Evolutionary conservation across 169 alveolate genomes (phyloP), one percentile per base, ranked within the genome.

Genomic region (Eimeria praecox): DNA sequence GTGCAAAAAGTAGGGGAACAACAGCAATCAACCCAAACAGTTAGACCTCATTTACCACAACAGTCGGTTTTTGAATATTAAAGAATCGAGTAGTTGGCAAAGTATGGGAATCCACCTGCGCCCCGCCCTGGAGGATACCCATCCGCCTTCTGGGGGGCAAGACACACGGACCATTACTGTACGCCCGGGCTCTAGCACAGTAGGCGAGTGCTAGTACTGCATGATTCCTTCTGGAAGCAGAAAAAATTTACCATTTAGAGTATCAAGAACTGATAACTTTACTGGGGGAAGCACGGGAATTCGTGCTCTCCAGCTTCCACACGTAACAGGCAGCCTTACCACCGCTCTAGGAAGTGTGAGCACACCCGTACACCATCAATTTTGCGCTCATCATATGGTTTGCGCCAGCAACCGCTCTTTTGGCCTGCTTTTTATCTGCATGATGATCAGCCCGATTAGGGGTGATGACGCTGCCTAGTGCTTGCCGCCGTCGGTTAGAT

Each of bases 91-190:
- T 18, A 78, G 24, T 24, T 9, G 88, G n/a, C 1, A 30, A 78
- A 44, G 27, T 16, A 18, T 27, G n/a, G 30, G 82, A 49, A 71
- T 35, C 49, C 82, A 12, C 16, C 40, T n/a, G 62, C 44, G 88
- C 64, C 27, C 88, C 42, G 56, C 88, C 66, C 22, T 44, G 64
- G 88, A 44, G 40, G 42, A 78, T 27, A 42, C 66, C 20, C 66
- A n/a, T 2, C 88, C 2, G 64, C 66, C 88, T 42, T 22, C 62
- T 46, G 62, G 62, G 88, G 88, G 88, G 88, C 88, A 78, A 78
- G 88, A 78, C 88, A 78, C 44, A 78, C 42, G 44, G 62, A 42
- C 62, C 88, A 78, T 27, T 44, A 18, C 66, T 12, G 20, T 27
- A 78, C 64, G 42, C 52, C 49, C 20, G 33, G 49, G 14, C 1